Base-by-base conservation (phyloP, 352 stramenopile species). In the Phytopythium boreale region DNA sequence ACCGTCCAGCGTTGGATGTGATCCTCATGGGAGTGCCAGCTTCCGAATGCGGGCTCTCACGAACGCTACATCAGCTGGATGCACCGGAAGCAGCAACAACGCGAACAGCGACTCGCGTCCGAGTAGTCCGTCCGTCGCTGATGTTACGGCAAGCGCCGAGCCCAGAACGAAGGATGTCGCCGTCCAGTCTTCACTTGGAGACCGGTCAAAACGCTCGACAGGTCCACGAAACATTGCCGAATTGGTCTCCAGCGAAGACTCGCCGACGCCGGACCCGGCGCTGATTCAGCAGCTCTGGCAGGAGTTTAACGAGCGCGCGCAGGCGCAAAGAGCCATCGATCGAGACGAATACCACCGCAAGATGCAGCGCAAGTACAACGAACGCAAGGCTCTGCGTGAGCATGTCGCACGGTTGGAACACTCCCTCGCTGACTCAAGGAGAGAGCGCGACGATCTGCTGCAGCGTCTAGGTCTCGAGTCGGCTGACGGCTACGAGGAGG, bases 361-460 rank as follows among this genome's bases (percentile, higher is more conserved):
- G 61, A 89, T 92, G 82, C 79, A 93, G 31, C 77, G 66, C 27
- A 81, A 83, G 10, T 90, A 93, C 67, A 83, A 72, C 46, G 82
- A 92, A 36, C 73, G 77, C 34, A 79, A 84, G 39, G 61, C 59
- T 0, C 58, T 93, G 11, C 83, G 83, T 1, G 80, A 90, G 27
- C 74, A 76, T 0, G 74, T 90, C 24, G 62, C 41, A 2, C 61
- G 73, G 19, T 59, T 93, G 0, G 77, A 92, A 62, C 71, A 66
- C 37, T 76, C 83, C 14, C 59, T 92, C 5, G 60, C 74, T 0
- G 52, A 69, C 0, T 67, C 65, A 19, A 66, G 72, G 51, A 47
- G 44, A 12, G 77, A 89, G 56, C 69, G 76, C 1, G 66, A 87
- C 39, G 69, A 84, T 20, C 14, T 59, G 2, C 20, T 46, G 9